phyloP scores from a whole-genome alignment of 495 filamentous ascomycete species.

The Penicillium dipodomyicola region DNA sequence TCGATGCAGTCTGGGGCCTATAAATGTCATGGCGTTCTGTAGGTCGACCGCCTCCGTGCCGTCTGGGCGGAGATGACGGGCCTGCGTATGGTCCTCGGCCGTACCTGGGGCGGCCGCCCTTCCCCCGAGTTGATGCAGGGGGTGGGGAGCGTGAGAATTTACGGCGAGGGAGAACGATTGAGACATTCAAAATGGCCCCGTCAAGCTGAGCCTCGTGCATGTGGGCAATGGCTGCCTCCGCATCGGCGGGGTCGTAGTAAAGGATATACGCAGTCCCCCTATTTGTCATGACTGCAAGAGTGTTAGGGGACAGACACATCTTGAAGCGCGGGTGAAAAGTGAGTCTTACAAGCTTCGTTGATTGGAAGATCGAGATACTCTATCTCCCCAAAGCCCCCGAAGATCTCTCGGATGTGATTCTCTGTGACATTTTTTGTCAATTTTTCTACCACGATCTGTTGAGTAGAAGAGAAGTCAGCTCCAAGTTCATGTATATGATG shows the following conservation, averaged over 20 bases:
- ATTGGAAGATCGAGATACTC: constrained; percentile 83
- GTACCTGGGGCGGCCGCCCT: constrained; percentile 33
- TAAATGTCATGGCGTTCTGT: constrained; percentile 51
- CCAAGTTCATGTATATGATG: neutral
- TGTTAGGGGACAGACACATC: neutral
- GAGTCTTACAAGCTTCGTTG: constrained; percentile 72
- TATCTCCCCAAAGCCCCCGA: constrained; percentile 83
- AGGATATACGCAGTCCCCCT: constrained; percentile 93
- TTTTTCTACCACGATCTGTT: constrained; percentile 93
- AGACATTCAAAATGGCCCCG: constrained; percentile 82
- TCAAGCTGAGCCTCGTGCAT: constrained; percentile 99
- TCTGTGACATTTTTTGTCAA: constrained; percentile 94
- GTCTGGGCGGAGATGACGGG: constrained; percentile 36
- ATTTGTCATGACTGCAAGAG: constrained; percentile 71
- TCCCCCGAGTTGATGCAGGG: constrained; percentile 30
- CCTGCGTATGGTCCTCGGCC: constrained; percentile 32
- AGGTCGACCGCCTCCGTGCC: constrained; percentile 38
- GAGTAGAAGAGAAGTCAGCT: neutral
- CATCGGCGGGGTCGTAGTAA: constrained; percentile 72
- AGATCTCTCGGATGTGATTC: constrained; percentile 85
- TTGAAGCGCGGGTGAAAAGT: neutral
- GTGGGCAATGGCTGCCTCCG: constrained; percentile 85
- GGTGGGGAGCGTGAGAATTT: constrained; percentile 53
- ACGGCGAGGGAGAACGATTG: constrained; percentile 86
- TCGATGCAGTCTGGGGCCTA: constrained; percentile 46